These are phyloP conservation scores for Solioccasus polychromus DNA, from an alignment of 768 basidiomycete species.

Conservation along the genomic window DNA sequence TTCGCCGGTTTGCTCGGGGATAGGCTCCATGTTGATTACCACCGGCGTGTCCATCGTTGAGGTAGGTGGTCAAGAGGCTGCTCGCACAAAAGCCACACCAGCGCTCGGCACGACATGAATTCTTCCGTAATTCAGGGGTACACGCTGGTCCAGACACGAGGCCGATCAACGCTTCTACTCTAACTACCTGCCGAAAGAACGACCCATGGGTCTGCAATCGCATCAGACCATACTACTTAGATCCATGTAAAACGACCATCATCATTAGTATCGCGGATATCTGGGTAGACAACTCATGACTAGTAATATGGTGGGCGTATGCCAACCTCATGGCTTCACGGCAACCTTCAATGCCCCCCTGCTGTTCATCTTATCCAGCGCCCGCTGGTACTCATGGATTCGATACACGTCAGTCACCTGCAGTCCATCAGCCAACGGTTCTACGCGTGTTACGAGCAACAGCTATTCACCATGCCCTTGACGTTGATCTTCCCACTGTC, in stretches of 20 bases:
- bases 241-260: no score
- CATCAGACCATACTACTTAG: no score
- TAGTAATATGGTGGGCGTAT: neutral
- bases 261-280: no score
- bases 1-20: neutral
- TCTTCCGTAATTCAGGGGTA: conserved; percentile 14
- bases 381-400: conserved; percentile 62
- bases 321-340: conserved; percentile 43
- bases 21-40: conserved; percentile 9
- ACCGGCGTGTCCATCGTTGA: conserved; percentile 14
- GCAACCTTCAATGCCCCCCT: conserved; percentile 54
- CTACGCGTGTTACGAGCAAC: neutral
- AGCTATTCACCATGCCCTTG: conserved; percentile 58
- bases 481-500: conserved; percentile 79
- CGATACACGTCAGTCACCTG: conserved; percentile 52
- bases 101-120: no score
- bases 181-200: no score
- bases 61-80: neutral
- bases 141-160: neutral
- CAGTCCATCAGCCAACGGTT: neutral
- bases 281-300: neutral
- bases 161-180: no score
- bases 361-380: conserved; percentile 68
- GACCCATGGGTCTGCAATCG: no score
- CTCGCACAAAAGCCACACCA: neutral